These are phyloP conservation scores for Silene conica DNA, from an alignment of 148 eudicot species.

Conservation along the genomic window DNA sequence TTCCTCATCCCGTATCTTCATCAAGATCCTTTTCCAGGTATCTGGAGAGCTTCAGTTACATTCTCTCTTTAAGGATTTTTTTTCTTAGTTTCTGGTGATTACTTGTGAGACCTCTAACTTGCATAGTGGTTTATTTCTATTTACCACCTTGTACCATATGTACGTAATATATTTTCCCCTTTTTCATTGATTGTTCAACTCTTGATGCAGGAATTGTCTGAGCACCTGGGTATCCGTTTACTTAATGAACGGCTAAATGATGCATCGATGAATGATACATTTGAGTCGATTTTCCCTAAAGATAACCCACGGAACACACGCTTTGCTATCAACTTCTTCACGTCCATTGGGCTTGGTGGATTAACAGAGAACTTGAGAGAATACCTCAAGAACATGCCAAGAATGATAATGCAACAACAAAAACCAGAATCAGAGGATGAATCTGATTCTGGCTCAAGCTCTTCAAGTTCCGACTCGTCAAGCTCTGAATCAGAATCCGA, in stretches of 20 bases:
- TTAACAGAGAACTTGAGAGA: slow-evolving; percentile 81
- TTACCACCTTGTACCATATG: not conserved
- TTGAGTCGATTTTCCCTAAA: slow-evolving; percentile 74
- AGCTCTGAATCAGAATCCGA: not conserved
- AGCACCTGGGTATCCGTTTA: slow-evolving; percentile 71
- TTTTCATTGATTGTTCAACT: not conserved
- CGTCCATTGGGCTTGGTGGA: slow-evolving; percentile 89
- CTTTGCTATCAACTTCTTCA: slow-evolving; percentile 81
- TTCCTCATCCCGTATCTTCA: slow-evolving; percentile 91
- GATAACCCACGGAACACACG: slow-evolving; percentile 84
- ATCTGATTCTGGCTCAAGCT: not conserved
- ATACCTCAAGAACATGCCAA: slow-evolving; percentile 83
- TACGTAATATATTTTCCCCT: not conserved
- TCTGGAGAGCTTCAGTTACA: not conserved
- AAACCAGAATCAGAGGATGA: slow-evolving; percentile 44
- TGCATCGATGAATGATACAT: slow-evolving; percentile 67
- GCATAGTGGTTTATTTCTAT: not conserved
- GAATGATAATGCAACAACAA: slow-evolving; percentile 85
- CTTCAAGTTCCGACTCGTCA: not conserved
- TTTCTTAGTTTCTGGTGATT: not conserved
- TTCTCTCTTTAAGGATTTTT: not conserved
- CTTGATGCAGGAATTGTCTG: slow-evolving; percentile 67
- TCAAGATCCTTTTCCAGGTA: slow-evolving; percentile 98
- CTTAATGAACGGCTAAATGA: slow-evolving; percentile 74
- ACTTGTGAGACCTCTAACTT: not conserved